A percentile compares a stretch with the other conserved stretches of the same genome.
phyloP scores from a whole-genome alignment of 768 basidiomycete species.

The Tephrocybe sp. region DNA sequence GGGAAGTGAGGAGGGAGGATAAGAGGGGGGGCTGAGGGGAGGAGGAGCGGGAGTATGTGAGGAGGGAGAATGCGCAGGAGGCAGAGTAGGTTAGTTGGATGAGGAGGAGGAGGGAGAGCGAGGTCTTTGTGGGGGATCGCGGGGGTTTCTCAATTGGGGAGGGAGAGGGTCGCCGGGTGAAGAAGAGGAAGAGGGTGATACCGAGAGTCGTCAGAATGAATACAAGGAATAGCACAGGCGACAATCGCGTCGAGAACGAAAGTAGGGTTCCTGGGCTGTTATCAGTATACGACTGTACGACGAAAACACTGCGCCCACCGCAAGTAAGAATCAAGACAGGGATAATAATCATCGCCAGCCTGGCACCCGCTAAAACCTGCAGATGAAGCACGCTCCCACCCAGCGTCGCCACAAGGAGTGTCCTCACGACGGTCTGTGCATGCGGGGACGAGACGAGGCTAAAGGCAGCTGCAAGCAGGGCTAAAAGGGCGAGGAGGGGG shows the following conservation, averaged over 20 bases:
- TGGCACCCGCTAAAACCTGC: conserved; percentile 5
- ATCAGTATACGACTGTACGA: neutral
- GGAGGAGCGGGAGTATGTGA: neutral
- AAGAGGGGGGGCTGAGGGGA: neutral
- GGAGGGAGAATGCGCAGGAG: neutral
- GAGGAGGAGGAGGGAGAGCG: neutral
- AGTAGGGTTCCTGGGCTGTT: conserved; percentile 16
- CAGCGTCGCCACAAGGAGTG: conserved; percentile 6
- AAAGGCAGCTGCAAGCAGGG: conserved; percentile 10
- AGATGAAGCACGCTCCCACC: conserved; percentile 13
- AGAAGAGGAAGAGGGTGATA: conserved; percentile 2
- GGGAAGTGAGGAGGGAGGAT: conserved; percentile 2
- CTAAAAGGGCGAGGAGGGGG: conserved; percentile 11
- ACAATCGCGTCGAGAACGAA: conserved; percentile 7
- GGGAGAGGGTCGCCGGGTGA: neutral
- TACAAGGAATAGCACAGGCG: conserved; percentile 9
- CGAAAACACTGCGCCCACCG: neutral
- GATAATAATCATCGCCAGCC: neutral
- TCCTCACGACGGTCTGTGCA: conserved; percentile 11
- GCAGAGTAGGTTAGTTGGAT: neutral
- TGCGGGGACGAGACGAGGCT: neutral
- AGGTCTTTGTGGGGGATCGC: neutral
- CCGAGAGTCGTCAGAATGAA: conserved; percentile 9
- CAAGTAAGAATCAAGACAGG: conserved; percentile 8
- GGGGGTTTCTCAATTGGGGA: conserved; percentile 3